Evolutionary conservation across 2,329 filamentous ascomycete genomes (phyloP).

Genomic region (Madurella fahalii): DNA sequence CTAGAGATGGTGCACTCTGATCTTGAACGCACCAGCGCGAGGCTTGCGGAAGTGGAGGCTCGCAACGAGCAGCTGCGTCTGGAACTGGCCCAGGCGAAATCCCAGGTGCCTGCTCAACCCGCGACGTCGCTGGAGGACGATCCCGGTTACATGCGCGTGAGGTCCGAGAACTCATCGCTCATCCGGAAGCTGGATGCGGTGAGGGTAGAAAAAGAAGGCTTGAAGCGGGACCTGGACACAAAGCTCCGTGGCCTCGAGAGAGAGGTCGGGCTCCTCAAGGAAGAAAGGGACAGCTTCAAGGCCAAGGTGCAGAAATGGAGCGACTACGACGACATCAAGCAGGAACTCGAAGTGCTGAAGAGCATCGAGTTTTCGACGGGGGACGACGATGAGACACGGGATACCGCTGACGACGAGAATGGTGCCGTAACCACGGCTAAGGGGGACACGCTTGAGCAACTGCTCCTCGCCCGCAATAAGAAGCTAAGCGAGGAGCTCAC

Average conservation of each 20-base stretch:
- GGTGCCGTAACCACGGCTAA: slow-evolving; percentile 53
- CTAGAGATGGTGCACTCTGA: slow-evolving; percentile 91
- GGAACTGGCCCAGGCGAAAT: slow-evolving; percentile 85
- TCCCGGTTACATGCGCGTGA: slow-evolving; percentile 78
- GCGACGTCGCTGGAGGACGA: slow-evolving; percentile 75
- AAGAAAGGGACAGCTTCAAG: slow-evolving; percentile 76
- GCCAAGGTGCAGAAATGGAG: slow-evolving; percentile 81
- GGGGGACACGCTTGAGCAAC: slow-evolving; percentile 82
- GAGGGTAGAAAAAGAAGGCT: slow-evolving; percentile 76
- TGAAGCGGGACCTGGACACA: slow-evolving; percentile 70
- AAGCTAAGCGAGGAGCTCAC: slow-evolving; percentile 93
- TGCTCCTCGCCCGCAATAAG: slow-evolving; percentile 90
- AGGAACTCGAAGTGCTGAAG: slow-evolving; percentile 93
- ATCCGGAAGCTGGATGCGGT: slow-evolving; percentile 82
- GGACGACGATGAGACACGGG: slow-evolving; percentile 63
- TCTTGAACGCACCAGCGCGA: slow-evolving; percentile 79
- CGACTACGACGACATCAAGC: slow-evolving; percentile 95
- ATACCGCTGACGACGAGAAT: slow-evolving; percentile 38
- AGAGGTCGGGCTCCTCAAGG: slow-evolving; percentile 67
- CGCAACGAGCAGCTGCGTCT: slow-evolving; percentile 90
- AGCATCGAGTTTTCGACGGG: slow-evolving; percentile 95
- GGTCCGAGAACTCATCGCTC: slow-evolving; percentile 89
- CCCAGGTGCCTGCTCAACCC: slow-evolving; percentile 60
- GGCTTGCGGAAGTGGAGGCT: slow-evolving; percentile 86
- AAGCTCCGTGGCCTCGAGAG: slow-evolving; percentile 76